Conservation (phyloP, 1,284 basidiomycete genomes). For the Microbotryum lychnidis-dioicae region DNA sequence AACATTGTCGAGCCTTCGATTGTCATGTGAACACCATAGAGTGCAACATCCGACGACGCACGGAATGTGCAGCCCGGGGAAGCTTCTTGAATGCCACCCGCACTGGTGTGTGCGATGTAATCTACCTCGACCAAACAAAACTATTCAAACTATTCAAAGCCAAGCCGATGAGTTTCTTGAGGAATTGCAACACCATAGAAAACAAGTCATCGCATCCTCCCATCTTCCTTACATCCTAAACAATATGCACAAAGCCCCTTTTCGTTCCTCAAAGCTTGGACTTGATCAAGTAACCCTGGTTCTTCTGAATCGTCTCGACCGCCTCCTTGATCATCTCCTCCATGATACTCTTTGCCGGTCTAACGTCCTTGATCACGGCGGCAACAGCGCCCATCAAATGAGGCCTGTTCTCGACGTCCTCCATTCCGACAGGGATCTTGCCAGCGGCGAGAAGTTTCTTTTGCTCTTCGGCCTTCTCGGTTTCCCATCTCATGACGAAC, state of each 20-base stretch:
- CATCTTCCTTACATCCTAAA: too few species aligned
- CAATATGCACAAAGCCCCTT: too few species aligned
- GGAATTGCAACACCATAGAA: too few species aligned
- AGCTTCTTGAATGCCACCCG: too few species aligned
- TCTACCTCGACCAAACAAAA: too few species aligned
- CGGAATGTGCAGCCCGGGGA: too few species aligned
- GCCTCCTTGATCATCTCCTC: slow-evolving; percentile 70
- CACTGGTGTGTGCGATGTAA: too few species aligned
- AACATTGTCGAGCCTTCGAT: slow-evolving; percentile 27
- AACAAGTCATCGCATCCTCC: too few species aligned
- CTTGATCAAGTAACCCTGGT: slow-evolving; percentile 42
- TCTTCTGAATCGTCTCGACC: slow-evolving; percentile 44
- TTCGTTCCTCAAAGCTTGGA: slow-evolving; percentile 16
- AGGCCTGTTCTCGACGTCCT: slow-evolving; percentile 49
- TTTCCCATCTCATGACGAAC: slow-evolving; percentile 58
- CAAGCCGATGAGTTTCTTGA: too few species aligned
- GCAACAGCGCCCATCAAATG: slow-evolving; percentile 62
- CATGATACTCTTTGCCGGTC: slow-evolving; percentile 69
- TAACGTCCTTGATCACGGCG: slow-evolving; percentile 64
- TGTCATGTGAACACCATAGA: slow-evolving; percentile 23
- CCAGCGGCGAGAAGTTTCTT: slow-evolving; percentile 66
- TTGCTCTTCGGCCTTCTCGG: slow-evolving; percentile 63
- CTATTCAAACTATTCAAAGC: too few species aligned
- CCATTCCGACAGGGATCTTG: slow-evolving; percentile 52
- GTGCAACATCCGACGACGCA: too few species aligned